Evolutionary conservation across 768 basidiomycete genomes (phyloP), one percentile per base, ranked within the genome.

Genomic region (Polyporus arcularius): DNA sequence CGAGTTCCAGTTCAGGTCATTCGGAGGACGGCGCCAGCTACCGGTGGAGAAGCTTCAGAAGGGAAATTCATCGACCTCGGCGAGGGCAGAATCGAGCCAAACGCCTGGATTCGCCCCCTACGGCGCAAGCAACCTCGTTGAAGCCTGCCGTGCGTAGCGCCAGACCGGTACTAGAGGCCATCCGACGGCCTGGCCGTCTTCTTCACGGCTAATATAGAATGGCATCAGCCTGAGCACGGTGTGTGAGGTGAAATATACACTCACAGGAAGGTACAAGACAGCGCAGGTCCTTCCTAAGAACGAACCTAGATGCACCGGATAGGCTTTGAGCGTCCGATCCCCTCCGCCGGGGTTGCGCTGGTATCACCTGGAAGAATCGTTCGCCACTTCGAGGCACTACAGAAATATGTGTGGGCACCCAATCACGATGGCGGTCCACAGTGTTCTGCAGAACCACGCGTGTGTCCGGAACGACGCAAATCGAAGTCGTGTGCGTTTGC

Each of bases 301-400:
- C 38, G 57, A 63, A 63, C 62, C 58, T 57, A 51, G 57, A 63
- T 63, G 57, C 38, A 56, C 62, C 53, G 57, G 62, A 63, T 63
- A 58, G 62, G 62, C 48, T 55, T 49, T 38, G 32, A 48, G 62
- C 52, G 57, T 49, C 62, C 57, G 61, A 63, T 63, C 57, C 32
- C 43, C 39, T 46, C 53, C 46, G 28, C 55, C 43, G 35, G 43
- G 18, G 51, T 21, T 57, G 45, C 21, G 26, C 39, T 32, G 16
- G 32, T 40, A 53, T 26, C 16, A 31, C 52, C 30, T 26, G 45
- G 52, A 62, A 55, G 56, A 61, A 31, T 43, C 43, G 30, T 40
- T 52, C 49, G 38, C 54, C 55, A 53, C 47, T 56, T 56, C 40
- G 21, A 61, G 60, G n/a, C n/a, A 43, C 15, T 21, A 16, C 48